A percentile compares a stretch with the other conserved stretches of the same genome.
Conservation (phyloP, 805 yeast genomes). For the Candida krabiensis region DNA sequence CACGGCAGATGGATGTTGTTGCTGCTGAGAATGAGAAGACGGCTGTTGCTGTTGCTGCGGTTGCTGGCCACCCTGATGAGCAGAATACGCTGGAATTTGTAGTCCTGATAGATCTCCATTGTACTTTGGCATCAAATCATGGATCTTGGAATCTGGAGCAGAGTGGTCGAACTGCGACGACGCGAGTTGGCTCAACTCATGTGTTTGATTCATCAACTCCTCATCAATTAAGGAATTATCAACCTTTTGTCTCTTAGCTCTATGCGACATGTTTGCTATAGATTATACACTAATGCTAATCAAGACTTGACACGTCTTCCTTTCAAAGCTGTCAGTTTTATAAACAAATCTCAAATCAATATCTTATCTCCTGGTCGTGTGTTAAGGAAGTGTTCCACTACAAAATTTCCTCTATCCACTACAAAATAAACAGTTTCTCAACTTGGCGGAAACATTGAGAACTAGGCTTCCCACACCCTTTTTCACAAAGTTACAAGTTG, state of each 20-base stretch:
- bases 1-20: conserved; percentile 1
- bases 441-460: not conserved
- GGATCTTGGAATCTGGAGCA: conserved; percentile 18
- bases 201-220: conserved; percentile 22
- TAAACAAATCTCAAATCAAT: too few species aligned
- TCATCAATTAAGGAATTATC: conserved; percentile 25
- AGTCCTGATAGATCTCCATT: conserved; percentile 15
- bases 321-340: too few species aligned
- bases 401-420: too few species aligned
- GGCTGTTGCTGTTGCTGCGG: conserved; percentile 9
- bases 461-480: not conserved
- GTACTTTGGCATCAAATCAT: conserved; percentile 23
- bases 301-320: too few species aligned
- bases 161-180: conserved; percentile 18
- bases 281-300: too few species aligned
- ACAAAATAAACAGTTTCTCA: too few species aligned
- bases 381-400: conserved; percentile 20
- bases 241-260: conserved; percentile 23
- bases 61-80: too few species aligned
- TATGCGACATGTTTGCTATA: conserved; percentile 16
- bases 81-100: conserved; percentile 16
- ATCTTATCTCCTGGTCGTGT: conserved; percentile 8
- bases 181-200: conserved; percentile 18
- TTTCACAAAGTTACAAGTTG: not conserved
- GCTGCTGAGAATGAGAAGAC: conserved; percentile 3